phyloP scores from a whole-genome alignment of 768 basidiomycete genomes.

The Artomyces pyxidatus region DNA sequence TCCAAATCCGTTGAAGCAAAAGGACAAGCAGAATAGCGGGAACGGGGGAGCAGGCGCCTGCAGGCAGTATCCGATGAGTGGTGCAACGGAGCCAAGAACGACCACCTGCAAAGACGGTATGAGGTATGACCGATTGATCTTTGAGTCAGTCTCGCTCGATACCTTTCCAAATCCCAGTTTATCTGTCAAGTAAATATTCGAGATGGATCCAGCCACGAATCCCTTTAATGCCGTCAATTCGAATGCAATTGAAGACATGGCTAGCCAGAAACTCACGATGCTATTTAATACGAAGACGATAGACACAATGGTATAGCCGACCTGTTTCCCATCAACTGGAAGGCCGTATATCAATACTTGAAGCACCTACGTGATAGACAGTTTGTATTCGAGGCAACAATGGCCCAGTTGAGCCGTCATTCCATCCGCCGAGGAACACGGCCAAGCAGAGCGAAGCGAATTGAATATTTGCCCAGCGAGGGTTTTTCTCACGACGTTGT shows the following conservation, averaged over 20 bases:
- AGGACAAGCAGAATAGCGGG: conserved; percentile 16
- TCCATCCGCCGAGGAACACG: conserved; percentile 13
- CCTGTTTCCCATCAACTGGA: neutral
- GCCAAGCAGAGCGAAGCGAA: conserved; percentile 3
- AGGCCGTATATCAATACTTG: neutral
- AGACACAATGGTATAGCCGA: conserved; percentile 14
- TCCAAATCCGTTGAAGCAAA: conserved; percentile 16
- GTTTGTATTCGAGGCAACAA: conserved; percentile 13
- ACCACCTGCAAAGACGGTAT: neutral
- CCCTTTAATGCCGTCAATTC: neutral
- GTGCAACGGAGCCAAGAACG: conserved; percentile 9
- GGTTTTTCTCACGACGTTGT: no score
- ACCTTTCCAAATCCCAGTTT: conserved; percentile 3
- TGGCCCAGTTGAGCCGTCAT: conserved; percentile 12
- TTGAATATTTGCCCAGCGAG: no score
- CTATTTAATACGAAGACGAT: conserved; percentile 9
- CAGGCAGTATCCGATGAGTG: conserved; percentile 14
- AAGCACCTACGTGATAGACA: conserved; percentile 5
- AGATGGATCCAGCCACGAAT: neutral
- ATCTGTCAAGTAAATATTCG: conserved; percentile 1
- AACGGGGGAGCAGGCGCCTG: conserved; percentile 20
- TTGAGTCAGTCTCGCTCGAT: neutral
- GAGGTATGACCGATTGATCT: neutral
- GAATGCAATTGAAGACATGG: neutral
- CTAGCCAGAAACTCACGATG: neutral